Evolutionary conservation across 148 eudicot genomes (phyloP).

Genomic region (Polygonum maritimum): DNA sequence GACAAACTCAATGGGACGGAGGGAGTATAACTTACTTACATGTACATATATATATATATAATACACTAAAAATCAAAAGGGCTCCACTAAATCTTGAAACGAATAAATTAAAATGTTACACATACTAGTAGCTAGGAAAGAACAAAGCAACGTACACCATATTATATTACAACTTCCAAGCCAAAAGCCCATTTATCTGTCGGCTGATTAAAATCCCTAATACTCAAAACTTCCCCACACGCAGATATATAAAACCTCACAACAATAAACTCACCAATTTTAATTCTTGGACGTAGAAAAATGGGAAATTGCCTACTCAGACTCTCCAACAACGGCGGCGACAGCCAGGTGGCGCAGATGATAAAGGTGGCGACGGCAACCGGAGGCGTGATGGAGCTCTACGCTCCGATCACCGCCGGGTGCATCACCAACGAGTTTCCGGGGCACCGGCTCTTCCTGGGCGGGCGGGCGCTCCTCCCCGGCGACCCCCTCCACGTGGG

Average conservation of each 20-base stretch:
- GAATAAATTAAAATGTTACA: background rate
- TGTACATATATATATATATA: background rate
- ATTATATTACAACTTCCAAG: background rate
- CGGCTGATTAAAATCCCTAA: background rate
- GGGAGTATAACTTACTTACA: no score
- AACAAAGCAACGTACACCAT: background rate
- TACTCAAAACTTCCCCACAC: background rate
- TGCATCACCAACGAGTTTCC: conserved; percentile 47
- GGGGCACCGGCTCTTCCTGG: conserved; percentile 30
- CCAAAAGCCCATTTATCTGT: background rate
- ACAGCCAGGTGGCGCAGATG: conserved; percentile 13
- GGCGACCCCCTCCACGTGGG: conserved; percentile 29
- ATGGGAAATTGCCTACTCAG: background rate
- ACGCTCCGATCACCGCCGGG: conserved; percentile 42
- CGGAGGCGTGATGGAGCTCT: conserved; percentile 52
- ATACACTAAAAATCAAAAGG: background rate
- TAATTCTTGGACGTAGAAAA: background rate
- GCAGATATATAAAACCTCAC: no score
- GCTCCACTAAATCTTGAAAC: conserved; percentile 4
- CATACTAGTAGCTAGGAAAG: background rate
- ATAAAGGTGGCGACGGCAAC: conserved; percentile 37
- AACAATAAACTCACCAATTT: background rate
- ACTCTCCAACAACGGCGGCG: background rate
- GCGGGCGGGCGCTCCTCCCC: conserved; percentile 20
- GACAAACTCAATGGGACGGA: no score